Evolutionary conservation across 768 basidiomycete genomes (phyloP), one percentile per base, ranked within the genome.

Genomic region (Boletus pseudopeckii): DNA sequence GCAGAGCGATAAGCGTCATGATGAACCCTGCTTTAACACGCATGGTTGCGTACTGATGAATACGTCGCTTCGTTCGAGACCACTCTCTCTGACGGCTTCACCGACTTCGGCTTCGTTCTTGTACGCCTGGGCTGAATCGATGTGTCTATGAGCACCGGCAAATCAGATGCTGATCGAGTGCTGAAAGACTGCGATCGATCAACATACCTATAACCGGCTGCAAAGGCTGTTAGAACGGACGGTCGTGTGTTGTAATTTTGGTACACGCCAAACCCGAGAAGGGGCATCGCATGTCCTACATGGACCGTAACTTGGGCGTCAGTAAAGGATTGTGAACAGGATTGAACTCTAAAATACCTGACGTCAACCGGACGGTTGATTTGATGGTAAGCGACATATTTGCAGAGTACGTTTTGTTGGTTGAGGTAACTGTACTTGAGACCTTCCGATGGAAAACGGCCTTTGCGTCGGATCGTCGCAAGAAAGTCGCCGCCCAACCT

Each of bases 51-150:
- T 58, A 88, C 89, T 90, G 61, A 91, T 79, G 69, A 90, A 91
- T 33, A 89, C 58, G 13, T 87, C 79, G n/a, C 73, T 72, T 55
- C 88, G 74, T 1, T 72, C 58, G 10, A 90, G 50, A 3, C 78
- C 81, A 45, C 80, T 82, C 50, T 82, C 82, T 53, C 73, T 72
- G 22, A 86, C 65, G 2, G 84, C 85, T 26, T 78, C 74, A 1
- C 82, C 84, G 14, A 88, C 86, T 9, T 74, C 74, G 4, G 75
- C 75, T 64, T 89, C 86, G 55, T 88, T 88, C 52, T 71, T 72
- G 65, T 90, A 91, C 34, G 75, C 72, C 57, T 85, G 85, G 1
- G 90, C 90, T 1, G 85, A 80, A 66, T 91, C 90, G 40, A 90
- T 72, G 53, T 88, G 90, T 51, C 88, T 88, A 51, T 5, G 18